phyloP scores from a whole-genome alignment of 768 basidiomycete genomes.

The Podaxis rugospora region DNA sequence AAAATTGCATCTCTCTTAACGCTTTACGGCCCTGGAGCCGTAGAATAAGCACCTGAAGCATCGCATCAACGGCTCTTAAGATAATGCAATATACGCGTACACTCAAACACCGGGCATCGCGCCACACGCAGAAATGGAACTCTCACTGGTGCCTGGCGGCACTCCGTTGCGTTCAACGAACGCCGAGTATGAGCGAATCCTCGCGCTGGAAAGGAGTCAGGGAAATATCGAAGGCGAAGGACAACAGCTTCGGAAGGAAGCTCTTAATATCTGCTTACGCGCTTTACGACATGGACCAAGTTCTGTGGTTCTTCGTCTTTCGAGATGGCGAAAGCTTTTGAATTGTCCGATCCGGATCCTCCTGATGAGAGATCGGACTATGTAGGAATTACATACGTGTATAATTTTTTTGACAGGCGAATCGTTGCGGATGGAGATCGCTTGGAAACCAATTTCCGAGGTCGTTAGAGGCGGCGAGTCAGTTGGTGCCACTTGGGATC shows the following conservation, averaged over 20 bases:
- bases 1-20: not conserved
- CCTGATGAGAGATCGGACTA: not conserved
- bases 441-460: slow-evolving; percentile 6
- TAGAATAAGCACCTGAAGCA: not conserved
- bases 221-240: not conserved
- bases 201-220: not conserved
- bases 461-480: not conserved
- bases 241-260: not conserved
- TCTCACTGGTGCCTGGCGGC: not conserved
- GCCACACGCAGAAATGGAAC: not conserved
- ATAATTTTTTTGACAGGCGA: not conserved
- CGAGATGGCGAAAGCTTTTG: not conserved
- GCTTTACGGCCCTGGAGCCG: not conserved
- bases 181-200: not conserved
- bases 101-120: not conserved
- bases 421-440: not conserved
- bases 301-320: not conserved
- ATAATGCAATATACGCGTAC: too few species aligned
- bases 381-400: not conserved
- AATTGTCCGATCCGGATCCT: slow-evolving; percentile 9
- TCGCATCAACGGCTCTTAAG: not conserved
- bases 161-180: not conserved
- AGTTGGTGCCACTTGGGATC: not conserved
- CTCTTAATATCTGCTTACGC: not conserved
- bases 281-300: not conserved